A percentile compares a stretch with the other conserved stretches of the same genome.
phyloP scores from a whole-genome alignment of 2,329 filamentous ascomycete genomes.

The Scedosporium aurantiacum region DNA sequence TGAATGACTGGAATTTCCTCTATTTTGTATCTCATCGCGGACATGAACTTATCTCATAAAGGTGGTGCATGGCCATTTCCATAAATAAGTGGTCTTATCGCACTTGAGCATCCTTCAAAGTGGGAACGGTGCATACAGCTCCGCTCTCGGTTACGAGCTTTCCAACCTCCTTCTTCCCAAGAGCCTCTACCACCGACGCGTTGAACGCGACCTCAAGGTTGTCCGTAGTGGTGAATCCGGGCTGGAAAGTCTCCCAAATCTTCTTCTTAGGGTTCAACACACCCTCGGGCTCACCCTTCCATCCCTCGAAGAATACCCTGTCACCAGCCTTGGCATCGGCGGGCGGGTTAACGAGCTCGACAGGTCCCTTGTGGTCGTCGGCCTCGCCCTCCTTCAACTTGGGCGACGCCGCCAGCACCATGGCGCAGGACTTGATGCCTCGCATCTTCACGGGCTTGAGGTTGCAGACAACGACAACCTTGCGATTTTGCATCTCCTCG shows the following conservation, averaged over 20 bases:
- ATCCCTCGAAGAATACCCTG: slow-evolving; percentile 86
- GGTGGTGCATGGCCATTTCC: neutral
- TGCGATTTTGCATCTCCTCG: slow-evolving; percentile 92
- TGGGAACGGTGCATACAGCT: slow-evolving; percentile 73
- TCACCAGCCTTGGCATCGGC: slow-evolving; percentile 71
- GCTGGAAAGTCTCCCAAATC: slow-evolving; percentile 94
- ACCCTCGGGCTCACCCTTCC: slow-evolving; percentile 84
- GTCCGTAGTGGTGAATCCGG: slow-evolving; percentile 85
- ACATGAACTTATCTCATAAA: neutral
- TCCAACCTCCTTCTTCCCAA: slow-evolving; percentile 57
- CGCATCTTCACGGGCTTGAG: slow-evolving; percentile 99
- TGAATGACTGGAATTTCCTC: too few species aligned
- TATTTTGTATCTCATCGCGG: too few species aligned
- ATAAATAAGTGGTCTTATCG: slow-evolving; percentile 43
- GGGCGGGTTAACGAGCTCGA: slow-evolving; percentile 84
- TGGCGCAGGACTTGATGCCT: slow-evolving; percentile 64
- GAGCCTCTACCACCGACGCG: slow-evolving; percentile 61
- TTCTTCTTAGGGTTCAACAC: slow-evolving; percentile 99
- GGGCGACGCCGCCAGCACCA: slow-evolving; percentile 95
- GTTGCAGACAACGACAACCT: slow-evolving; percentile 93
- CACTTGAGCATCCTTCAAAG: slow-evolving; percentile 68
- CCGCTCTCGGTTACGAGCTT: slow-evolving; percentile 67
- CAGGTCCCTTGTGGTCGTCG: slow-evolving; percentile 75
- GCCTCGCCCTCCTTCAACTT: slow-evolving; percentile 68
- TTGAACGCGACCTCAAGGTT: slow-evolving; percentile 78